These are phyloP conservation scores for Eurotiales sp. DNA, from an alignment of 2,329 filamentous ascomycete genomes.

Conservation along the genomic window DNA sequence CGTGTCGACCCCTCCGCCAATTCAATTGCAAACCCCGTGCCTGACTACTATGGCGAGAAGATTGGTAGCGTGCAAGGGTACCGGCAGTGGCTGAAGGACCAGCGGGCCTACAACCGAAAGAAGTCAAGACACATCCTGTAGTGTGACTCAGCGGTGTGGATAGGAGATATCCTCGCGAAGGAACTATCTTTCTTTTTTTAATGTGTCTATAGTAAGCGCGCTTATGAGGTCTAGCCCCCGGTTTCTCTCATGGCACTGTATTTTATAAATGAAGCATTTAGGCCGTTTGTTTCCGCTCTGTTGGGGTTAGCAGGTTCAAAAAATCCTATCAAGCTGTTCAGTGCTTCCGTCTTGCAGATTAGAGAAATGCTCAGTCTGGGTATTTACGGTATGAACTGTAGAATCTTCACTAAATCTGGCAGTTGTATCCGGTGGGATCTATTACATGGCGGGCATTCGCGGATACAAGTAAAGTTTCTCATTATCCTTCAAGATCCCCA, in stretches of 20 bases:
- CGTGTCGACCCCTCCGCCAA: conserved; percentile 87
- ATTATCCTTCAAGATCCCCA: too few species aligned
- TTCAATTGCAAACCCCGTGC: conserved; percentile 86
- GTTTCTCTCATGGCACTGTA: neutral
- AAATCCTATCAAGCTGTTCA: too few species aligned
- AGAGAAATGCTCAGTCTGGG: too few species aligned
- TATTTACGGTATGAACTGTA: too few species aligned
- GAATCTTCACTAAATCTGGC: too few species aligned
- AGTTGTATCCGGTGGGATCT: too few species aligned
- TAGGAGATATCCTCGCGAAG: neutral
- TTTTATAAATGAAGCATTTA: neutral
- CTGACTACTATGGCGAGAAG: conserved; percentile 98
- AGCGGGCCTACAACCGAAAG: conserved; percentile 95
- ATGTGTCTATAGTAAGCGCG: neutral
- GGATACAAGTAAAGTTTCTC: too few species aligned
- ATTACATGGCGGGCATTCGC: too few species aligned
- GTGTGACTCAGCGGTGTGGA: neutral
- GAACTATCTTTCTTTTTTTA: neutral
- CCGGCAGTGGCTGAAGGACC: conserved; percentile 94
- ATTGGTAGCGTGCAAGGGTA: conserved; percentile 91
- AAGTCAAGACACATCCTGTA: conserved; percentile 46
- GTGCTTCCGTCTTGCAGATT: too few species aligned
- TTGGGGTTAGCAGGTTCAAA: neutral
- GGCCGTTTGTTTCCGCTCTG: neutral
- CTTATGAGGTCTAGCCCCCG: neutral